Percentiles rank a stretch among this genome's conserved stretches.
These are phyloP conservation scores for Eimeria praecox DNA, from an alignment of 169 alveolate species.

Conservation along the genomic window DNA sequence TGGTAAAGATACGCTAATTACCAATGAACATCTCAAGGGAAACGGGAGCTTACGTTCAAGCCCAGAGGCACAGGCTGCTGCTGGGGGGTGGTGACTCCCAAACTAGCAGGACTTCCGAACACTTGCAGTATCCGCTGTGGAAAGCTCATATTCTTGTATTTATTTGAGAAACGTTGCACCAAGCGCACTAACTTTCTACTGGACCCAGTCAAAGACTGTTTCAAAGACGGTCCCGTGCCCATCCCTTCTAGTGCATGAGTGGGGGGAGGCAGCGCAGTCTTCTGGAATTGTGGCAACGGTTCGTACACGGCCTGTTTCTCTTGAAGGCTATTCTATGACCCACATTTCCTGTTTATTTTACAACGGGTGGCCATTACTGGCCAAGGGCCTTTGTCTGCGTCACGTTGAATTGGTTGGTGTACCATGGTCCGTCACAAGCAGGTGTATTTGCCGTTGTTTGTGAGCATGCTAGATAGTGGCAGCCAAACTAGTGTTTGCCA, in stretches of 20 bases:
- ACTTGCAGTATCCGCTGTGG: neutral
- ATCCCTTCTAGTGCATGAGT: neutral
- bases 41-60: conserved; percentile 29
- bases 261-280: conserved; percentile 42
- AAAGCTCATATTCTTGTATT: neutral
- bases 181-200: neutral
- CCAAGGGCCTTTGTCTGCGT: neutral
- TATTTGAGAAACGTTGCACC: neutral
- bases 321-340: neutral
- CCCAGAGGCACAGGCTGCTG: conserved; percentile 52
- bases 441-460: neutral
- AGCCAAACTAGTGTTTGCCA: neutral
- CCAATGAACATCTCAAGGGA: neutral
- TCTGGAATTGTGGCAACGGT: neutral
- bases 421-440: neutral
- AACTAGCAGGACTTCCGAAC: conserved; percentile 1
- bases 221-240: neutral
- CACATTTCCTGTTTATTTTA: neutral
- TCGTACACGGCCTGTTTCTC: neutral
- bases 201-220: neutral
- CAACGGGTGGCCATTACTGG: neutral
- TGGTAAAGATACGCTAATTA: neutral
- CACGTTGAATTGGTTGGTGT: neutral
- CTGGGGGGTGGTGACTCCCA: conserved; percentile 69
- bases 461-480: neutral